These are phyloP conservation scores for Bjerkandera adusta DNA, from an alignment of 1,284 basidiomycete genomes.

Conservation along the genomic window DNA sequence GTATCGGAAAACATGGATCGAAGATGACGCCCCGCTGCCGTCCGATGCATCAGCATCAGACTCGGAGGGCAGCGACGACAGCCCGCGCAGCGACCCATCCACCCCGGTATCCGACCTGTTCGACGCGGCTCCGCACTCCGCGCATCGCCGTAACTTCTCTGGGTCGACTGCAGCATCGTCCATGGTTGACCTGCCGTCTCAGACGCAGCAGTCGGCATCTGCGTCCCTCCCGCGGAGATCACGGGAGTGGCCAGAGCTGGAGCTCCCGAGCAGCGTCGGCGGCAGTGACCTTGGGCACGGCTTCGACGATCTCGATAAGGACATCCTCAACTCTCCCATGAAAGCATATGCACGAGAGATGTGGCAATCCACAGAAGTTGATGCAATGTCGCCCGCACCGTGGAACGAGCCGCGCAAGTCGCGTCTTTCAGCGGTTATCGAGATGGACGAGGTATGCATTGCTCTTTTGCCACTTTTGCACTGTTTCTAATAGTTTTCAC, in stretches of 20 bases:
- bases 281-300: slow-evolving; percentile 13
- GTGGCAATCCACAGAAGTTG: too few species aligned
- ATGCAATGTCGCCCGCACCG: too few species aligned
- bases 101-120: slow-evolving; percentile 20
- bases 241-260: too few species aligned
- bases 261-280: slow-evolving; percentile 11
- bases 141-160: slow-evolving; percentile 14
- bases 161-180: slow-evolving; percentile 26
- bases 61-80: slow-evolving; percentile 4
- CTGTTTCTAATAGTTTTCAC: too few species aligned
- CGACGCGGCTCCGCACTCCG: slow-evolving; percentile 17
- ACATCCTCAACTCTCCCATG: too few species aligned
- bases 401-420: too few species aligned
- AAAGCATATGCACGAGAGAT: too few species aligned
- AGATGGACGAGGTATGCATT: too few species aligned
- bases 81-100: slow-evolving; percentile 4
- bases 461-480: too few species aligned
- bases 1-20: neutral
- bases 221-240: too few species aligned
- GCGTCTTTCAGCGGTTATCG: too few species aligned
- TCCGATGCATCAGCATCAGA: slow-evolving; percentile 2
- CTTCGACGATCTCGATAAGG: slow-evolving; percentile 18
- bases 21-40: neutral
- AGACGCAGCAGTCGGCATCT: too few species aligned
- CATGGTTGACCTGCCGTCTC: slow-evolving; percentile 13